phyloP scores from a whole-genome alignment of 495 filamentous ascomycete genomes.

The Aspergillus ostianus region DNA sequence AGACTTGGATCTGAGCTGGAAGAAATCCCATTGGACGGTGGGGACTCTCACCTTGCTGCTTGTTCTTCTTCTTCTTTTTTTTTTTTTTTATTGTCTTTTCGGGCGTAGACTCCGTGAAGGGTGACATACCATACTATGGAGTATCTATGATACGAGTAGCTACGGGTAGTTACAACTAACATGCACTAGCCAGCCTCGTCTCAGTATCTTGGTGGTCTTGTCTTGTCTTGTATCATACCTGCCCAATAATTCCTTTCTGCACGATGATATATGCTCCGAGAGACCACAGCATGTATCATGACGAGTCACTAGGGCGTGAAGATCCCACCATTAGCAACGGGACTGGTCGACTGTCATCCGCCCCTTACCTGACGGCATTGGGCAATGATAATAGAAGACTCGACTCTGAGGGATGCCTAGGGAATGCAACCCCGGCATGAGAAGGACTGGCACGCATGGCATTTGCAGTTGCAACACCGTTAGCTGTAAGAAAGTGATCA shows the following conservation, averaged over 20 bases:
- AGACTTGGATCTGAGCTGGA: constrained; percentile 3
- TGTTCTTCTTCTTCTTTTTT: too few relatives aligned
- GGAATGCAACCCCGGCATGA: too few relatives aligned
- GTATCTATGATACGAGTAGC: too few relatives aligned
- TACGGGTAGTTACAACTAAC: too few relatives aligned
- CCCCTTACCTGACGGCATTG: not conserved
- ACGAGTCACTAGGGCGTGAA: not conserved
- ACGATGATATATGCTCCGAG: not conserved
- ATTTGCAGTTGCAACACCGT: not conserved
- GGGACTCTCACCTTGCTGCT: not conserved
- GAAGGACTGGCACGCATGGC: too few relatives aligned
- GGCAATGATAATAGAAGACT: too few relatives aligned
- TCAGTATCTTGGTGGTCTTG: too few relatives aligned
- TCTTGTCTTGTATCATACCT: too few relatives aligned
- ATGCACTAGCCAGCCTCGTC: too few relatives aligned
- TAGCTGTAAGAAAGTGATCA: not conserved
- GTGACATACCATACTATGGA: not conserved
- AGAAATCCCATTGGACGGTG: not conserved
- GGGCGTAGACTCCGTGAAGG: not conserved
- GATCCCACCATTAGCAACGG: not conserved
- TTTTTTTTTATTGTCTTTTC: not conserved
- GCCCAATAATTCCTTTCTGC: not conserved
- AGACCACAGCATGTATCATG: too few relatives aligned
- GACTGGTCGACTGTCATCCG: not conserved
- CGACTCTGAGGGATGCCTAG: too few relatives aligned